These are phyloP conservation scores for Euphorbia celastroides DNA, from an alignment of 441 rosid genomes.

Conservation along the genomic window DNA sequence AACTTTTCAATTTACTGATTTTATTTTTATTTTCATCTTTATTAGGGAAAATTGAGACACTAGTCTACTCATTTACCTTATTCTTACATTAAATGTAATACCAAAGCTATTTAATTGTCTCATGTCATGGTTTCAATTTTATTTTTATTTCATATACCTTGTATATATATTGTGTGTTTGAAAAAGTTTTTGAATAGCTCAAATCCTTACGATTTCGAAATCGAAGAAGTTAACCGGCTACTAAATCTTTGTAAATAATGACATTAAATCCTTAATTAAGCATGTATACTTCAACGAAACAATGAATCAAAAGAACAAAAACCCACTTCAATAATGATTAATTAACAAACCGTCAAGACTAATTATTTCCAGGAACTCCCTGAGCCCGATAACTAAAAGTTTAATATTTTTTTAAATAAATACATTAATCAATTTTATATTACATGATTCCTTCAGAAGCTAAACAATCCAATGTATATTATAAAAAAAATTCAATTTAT, in stretches of 20 bases:
- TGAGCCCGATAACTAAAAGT: background rate
- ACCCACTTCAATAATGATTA: background rate
- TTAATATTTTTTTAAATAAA: background rate
- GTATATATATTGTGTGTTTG: no score
- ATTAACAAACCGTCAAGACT: background rate
- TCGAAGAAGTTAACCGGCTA: background rate
- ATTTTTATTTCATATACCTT: constrained; percentile 3
- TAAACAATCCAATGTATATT: no score
- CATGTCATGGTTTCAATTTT: background rate
- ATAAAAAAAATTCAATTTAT: background rate
- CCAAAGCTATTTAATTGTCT: background rate
- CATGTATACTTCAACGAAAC: background rate
- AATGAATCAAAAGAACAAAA: background rate
- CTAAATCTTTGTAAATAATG: background rate
- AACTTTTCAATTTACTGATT: no score
- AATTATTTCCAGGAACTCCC: background rate
- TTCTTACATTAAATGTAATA: background rate
- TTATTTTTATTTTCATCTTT: no score
- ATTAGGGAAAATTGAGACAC: background rate
- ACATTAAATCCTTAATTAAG: background rate
- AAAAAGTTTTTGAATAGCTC: no score
- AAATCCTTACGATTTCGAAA: no score
- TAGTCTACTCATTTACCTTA: constrained; percentile 2
- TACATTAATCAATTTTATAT: background rate
- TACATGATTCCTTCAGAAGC: background rate